phyloP scores from a whole-genome alignment of 2,329 filamentous ascomycete genomes.

The Alternaria novae-zelandiae region DNA sequence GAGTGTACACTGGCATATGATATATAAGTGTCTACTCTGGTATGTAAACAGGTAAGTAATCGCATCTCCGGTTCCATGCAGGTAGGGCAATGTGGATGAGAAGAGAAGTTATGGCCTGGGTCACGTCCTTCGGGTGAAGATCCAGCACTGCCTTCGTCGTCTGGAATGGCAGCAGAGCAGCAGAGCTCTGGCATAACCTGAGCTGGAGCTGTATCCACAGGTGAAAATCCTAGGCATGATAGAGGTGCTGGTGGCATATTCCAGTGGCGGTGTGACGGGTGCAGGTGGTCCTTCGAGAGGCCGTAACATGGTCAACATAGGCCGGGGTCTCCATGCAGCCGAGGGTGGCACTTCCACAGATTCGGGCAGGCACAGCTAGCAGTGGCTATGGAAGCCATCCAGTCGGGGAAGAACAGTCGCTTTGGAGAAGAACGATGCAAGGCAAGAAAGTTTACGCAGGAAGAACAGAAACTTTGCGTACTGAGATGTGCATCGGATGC shows the following conservation, averaged over 20 bases:
- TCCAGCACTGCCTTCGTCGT: neutral
- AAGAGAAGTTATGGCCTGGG: neutral
- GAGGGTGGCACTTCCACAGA: neutral
- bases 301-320: neutral
- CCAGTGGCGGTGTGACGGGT: neutral
- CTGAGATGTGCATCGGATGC: neutral
- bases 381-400: neutral
- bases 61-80: neutral
- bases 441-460: neutral
- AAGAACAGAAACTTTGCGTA: neutral
- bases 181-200: neutral
- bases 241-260: neutral
- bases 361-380: neutral
- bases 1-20: neutral
- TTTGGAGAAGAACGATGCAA: neutral
- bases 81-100: neutral
- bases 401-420: neutral
- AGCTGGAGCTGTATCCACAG: neutral
- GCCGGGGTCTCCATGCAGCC: neutral
- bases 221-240: neutral
- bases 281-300: neutral
- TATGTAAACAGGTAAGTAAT: neutral
- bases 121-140: neutral
- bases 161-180: neutral
- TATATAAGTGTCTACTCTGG: neutral